phyloP scores from a whole-genome alignment of 495 filamentous ascomycete genomes.

The Terfezia claveryi region DNA sequence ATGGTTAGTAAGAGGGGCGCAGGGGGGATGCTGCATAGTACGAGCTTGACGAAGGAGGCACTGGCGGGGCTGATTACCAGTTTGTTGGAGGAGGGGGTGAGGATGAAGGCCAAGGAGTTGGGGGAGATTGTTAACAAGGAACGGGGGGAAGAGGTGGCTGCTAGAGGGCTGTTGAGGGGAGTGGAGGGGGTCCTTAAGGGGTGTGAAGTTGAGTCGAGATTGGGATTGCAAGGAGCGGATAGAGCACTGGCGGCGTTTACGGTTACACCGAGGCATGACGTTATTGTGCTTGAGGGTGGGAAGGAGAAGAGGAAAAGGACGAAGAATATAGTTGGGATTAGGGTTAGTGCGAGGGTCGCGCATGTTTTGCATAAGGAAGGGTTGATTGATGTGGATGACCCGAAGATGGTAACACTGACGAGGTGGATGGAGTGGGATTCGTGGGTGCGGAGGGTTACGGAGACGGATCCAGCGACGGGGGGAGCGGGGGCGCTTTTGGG shows the following conservation, averaged over 20 bases:
- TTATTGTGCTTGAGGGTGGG: slow-evolving; percentile 47
- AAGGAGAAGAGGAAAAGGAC: slow-evolving; percentile 42
- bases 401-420: slow-evolving; percentile 28
- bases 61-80: slow-evolving; percentile 43
- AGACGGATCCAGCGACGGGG: slow-evolving; percentile 52
- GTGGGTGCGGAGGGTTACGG: slow-evolving; percentile 34
- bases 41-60: slow-evolving; percentile 37
- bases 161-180: background rate
- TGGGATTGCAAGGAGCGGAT: background rate
- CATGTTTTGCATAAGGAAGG: slow-evolving; percentile 36
- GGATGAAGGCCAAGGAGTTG: slow-evolving; percentile 32
- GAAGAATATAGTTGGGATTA: slow-evolving; percentile 32
- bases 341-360: slow-evolving; percentile 43
- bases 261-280: slow-evolving; percentile 2
- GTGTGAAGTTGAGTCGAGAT: background rate
- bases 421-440: slow-evolving; percentile 57
- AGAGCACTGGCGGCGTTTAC: background rate
- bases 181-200: background rate
- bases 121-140: slow-evolving; percentile 19
- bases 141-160: slow-evolving; percentile 42
- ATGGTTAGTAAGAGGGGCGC: slow-evolving; percentile 45
- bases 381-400: slow-evolving; percentile 36
- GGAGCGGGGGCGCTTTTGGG: slow-evolving; percentile 32
- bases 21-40: slow-evolving; percentile 40
- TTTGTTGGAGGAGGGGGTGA: slow-evolving; percentile 34